phyloP scores from a whole-genome alignment of 805 yeast species.

The Nakazawaea ernobii region DNA sequence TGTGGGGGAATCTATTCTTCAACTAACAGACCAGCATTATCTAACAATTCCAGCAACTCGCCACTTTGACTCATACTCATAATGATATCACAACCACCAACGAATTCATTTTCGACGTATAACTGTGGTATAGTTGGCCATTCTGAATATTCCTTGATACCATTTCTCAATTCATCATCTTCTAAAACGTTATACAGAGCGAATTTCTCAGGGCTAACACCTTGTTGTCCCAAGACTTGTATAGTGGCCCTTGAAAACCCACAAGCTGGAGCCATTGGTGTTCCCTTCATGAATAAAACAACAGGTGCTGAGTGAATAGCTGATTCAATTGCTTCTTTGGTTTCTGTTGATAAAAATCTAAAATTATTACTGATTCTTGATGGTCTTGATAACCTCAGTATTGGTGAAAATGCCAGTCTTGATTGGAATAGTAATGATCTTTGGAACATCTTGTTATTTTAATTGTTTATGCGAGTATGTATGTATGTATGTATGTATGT shows the following conservation, averaged over 20 bases:
- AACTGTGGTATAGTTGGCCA: slow-evolving; percentile 99
- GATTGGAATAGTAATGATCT: not conserved
- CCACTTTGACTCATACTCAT: slow-evolving; percentile 88
- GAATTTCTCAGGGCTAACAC: slow-evolving; percentile 93
- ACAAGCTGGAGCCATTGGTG: slow-evolving; percentile 96
- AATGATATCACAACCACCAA: slow-evolving; percentile 96
- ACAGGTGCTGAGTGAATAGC: slow-evolving; percentile 91
- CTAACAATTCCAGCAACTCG: slow-evolving; percentile 82
- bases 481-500: too few species aligned
- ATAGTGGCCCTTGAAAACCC: slow-evolving; percentile 96
- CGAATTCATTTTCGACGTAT: slow-evolving; percentile 83
- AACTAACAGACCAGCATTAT: slow-evolving; percentile 69
- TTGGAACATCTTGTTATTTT: too few species aligned
- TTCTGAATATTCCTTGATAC: slow-evolving; percentile 89
- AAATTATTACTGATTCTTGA: not conserved
- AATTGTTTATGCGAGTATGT: too few species aligned
- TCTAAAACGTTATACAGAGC: slow-evolving; percentile 97
- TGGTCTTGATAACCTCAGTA: not conserved
- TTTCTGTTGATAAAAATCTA: slow-evolving; percentile 67
- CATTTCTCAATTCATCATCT: slow-evolving; percentile 89
- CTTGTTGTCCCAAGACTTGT: slow-evolving; percentile 89
- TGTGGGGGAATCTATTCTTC: slow-evolving; percentile 46
- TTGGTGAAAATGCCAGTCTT: not conserved
- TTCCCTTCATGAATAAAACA: slow-evolving; percentile 96
- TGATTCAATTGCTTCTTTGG: slow-evolving; percentile 74